Base-by-base conservation (phyloP, 1,284 basidiomycete species). In the Sporisorium graminicola region DNA sequence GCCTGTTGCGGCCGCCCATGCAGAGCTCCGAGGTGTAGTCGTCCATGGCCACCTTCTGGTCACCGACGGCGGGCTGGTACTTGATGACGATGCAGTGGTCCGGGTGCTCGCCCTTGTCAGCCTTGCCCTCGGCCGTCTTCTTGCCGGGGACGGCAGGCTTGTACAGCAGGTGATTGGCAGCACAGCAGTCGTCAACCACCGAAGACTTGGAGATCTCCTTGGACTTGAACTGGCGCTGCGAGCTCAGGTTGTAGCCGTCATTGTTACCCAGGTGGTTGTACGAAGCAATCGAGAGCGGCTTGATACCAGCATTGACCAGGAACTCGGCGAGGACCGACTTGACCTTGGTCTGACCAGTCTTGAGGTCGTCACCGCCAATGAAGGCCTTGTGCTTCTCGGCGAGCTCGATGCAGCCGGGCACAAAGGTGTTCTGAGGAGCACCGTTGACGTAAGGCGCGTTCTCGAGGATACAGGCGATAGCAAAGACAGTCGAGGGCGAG, bases 191-290 rank as follows among this genome's bases (percentile, higher is more conserved):
- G 84, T 98, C 96, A 50, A 98, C 95, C 76, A 99, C 96, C 74
- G 91, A 93, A 84, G 92, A 93, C 91, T 98, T 98, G 79, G 82
- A 84, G 75, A 87, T 87, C 82, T 98, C 96, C 91, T 99, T 99
- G 89, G 91, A 93, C 89, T 92, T 93, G 92, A 98, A 98, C 88
- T 98, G 95, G 74, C 87, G 94, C 63, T 81, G 93, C n/a, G 94
- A 92, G 67, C 91, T 92, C 84, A 98, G 88, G 88, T 98, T 97
- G 87, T 92, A 91, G 33, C 95, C 95, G 86, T 98, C 95, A 86
- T 98, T 98, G 90, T 98, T 98, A 44, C 97, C 96, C 58, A 99
- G 91, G 87, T 99, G 96, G 90, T 98, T 99, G 90, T 99, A 99
- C 33, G 93, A 95, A 27, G 95, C 92, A 81, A 98, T 97, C 68